phyloP scores from a whole-genome alignment of 2,329 filamentous ascomycete species.

The Fusarium neocosmosporiellum region DNA sequence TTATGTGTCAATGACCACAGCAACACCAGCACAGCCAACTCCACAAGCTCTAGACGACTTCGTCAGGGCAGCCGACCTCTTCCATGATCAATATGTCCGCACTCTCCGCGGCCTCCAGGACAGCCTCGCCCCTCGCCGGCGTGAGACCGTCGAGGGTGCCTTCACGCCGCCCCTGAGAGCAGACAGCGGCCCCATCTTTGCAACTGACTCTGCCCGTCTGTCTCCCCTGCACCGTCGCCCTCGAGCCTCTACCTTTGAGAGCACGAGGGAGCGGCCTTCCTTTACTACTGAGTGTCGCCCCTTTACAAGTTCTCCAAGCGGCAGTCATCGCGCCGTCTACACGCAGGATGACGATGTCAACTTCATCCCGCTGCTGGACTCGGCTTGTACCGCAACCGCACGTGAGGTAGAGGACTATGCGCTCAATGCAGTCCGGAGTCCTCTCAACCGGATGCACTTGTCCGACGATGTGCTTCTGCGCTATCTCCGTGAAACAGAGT shows the following conservation, averaged over 20 bases:
- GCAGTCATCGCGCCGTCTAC: conserved; percentile 30
- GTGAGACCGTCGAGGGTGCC: conserved; percentile 36
- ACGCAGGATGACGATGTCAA: conserved; percentile 46
- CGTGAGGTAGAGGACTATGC: conserved; percentile 32
- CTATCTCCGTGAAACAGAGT: conserved; percentile 54
- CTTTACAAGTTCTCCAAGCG: conserved; percentile 37
- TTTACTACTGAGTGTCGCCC: conserved; percentile 39
- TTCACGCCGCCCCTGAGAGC: conserved; percentile 46
- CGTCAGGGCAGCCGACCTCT: conserved; percentile 47
- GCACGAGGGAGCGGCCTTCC: conserved; percentile 38
- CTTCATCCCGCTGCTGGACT: conserved; percentile 48
- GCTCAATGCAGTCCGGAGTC: conserved; percentile 23
- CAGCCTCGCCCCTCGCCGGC: conserved; percentile 30
- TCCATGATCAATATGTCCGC: conserved; percentile 50
- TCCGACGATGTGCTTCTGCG: conserved; percentile 56
- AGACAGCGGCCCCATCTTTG: conserved; percentile 33
- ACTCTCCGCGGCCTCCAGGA: conserved; percentile 46
- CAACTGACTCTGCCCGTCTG: conserved; percentile 24
- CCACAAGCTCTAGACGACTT: conserved; percentile 48
- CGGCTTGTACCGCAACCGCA: neutral
- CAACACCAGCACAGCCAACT: conserved; percentile 7
- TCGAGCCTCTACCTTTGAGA: conserved; percentile 47
- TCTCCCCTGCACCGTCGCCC: conserved; percentile 29
- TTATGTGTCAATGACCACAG: conserved; percentile 33
- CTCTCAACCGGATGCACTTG: conserved; percentile 45